Percentiles rank a stretch among this genome's conserved stretches.
Conservation (phyloP, 257 asterid species). For the Fraxinus pennsylvanica region DNA sequence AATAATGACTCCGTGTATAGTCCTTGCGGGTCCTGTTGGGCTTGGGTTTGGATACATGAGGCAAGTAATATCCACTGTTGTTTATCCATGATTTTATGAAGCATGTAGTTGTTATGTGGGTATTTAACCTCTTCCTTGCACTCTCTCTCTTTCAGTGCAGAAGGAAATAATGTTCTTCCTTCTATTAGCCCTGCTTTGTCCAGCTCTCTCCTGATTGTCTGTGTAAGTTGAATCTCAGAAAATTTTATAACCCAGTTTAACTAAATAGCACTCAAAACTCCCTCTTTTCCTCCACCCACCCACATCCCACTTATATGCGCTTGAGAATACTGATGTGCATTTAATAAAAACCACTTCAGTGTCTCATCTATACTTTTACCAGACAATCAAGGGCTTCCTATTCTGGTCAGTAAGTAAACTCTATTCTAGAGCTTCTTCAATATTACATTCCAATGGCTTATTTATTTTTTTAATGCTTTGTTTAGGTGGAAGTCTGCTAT, state of each 20-base stretch:
- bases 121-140: conserved; percentile 6
- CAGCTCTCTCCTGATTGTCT: conserved; percentile 41
- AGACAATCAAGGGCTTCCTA: conserved; percentile 26
- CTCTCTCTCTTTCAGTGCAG: conserved; percentile 34
- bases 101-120: background rate
- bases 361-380: conserved; percentile 36
- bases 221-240: conserved; percentile 34
- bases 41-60: conserved; percentile 55
- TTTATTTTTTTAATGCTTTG: conserved; percentile 16
- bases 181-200: conserved; percentile 45
- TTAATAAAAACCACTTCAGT: conserved; percentile 29
- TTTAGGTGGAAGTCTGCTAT: conserved; percentile 37
- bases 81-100: background rate
- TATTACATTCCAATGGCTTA: background rate
- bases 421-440: background rate
- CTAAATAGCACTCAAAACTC: conserved; percentile 3
- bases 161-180: conserved; percentile 44
- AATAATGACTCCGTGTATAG: conserved; percentile 45
- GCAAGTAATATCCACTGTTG: conserved; percentile 27
- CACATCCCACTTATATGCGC: background rate
- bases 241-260: background rate
- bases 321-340: conserved; percentile 17
- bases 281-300: conserved; percentile 12
- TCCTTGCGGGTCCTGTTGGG: conserved; percentile 53
- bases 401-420: conserved; percentile 26